phyloP scores from a whole-genome alignment of 768 basidiomycete species.

The Xanthoconium stramineum region DNA sequence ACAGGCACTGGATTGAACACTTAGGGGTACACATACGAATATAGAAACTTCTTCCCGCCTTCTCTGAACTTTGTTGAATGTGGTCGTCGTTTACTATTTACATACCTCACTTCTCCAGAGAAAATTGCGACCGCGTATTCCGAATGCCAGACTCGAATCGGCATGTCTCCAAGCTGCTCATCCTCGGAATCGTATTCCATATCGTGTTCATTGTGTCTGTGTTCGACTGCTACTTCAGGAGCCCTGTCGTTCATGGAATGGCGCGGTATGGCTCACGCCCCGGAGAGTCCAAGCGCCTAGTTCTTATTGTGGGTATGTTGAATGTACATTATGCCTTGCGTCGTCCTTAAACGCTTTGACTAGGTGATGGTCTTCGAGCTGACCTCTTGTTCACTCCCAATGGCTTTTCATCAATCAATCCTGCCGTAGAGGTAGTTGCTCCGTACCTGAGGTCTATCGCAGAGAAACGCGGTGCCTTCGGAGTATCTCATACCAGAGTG shows the following conservation, averaged over 20 bases:
- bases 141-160: constrained; percentile 15
- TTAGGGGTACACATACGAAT: background rate
- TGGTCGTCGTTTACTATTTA: no score
- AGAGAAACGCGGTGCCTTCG: constrained; percentile 69
- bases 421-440: constrained; percentile 59
- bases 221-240: constrained; percentile 89
- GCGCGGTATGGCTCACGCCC: constrained; percentile 43
- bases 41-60: background rate
- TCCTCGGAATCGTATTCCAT: constrained; percentile 74
- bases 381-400: constrained; percentile 71
- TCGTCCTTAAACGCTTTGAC: background rate
- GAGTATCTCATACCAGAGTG: constrained; percentile 81
- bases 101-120: background rate
- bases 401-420: constrained; percentile 50
- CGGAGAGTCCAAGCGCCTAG: constrained; percentile 66
- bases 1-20: background rate
- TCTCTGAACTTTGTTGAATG: background rate
- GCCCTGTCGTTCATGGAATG: constrained; percentile 81
- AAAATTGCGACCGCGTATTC: background rate
- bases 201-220: constrained; percentile 65
- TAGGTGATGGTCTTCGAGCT: constrained; percentile 82
- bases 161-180: constrained; percentile 42
- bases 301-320: constrained; percentile 70
- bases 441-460: constrained; percentile 71
- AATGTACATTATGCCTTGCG: background rate